Evolutionary conservation across 306 rosid genomes (phyloP).

Genomic region (Casuarina cunninghamiana): DNA sequence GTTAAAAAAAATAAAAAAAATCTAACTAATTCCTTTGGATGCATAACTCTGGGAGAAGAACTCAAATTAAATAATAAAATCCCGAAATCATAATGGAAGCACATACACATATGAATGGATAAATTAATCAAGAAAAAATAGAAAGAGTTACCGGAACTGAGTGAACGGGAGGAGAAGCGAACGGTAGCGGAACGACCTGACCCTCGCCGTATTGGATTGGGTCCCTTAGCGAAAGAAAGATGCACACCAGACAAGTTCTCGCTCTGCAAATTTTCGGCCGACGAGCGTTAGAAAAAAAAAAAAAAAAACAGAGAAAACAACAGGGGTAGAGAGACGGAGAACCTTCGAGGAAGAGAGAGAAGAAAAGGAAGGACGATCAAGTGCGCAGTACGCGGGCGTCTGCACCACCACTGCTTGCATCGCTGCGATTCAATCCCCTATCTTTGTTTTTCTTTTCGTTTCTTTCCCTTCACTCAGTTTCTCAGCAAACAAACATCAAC

Average conservation of each 20-base stretch:
- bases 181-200: conserved; percentile 18
- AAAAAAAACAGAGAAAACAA: neutral
- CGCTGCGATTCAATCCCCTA: neutral
- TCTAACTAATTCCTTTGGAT: neutral
- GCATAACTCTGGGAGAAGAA: neutral
- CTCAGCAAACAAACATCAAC: conserved; percentile 20
- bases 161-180: conserved; percentile 25
- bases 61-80: neutral
- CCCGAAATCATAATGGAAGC: neutral
- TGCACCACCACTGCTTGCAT: conserved; percentile 65
- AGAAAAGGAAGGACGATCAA: conserved; percentile 31
- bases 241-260: conserved; percentile 34
- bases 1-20: neutral
- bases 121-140: no score
- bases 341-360: conserved; percentile 52
- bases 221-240: conserved; percentile 29
- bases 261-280: neutral
- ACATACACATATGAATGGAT: neutral
- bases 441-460: neutral
- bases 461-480: neutral
- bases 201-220: conserved; percentile 19
- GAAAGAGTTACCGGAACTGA: conserved; percentile 36
- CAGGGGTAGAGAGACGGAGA: neutral
- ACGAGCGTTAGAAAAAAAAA: neutral
- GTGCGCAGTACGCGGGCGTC: conserved; percentile 36